These are phyloP conservation scores for Cyberlindnera amylophila DNA, from an alignment of 805 yeast genomes.

Conservation along the genomic window DNA sequence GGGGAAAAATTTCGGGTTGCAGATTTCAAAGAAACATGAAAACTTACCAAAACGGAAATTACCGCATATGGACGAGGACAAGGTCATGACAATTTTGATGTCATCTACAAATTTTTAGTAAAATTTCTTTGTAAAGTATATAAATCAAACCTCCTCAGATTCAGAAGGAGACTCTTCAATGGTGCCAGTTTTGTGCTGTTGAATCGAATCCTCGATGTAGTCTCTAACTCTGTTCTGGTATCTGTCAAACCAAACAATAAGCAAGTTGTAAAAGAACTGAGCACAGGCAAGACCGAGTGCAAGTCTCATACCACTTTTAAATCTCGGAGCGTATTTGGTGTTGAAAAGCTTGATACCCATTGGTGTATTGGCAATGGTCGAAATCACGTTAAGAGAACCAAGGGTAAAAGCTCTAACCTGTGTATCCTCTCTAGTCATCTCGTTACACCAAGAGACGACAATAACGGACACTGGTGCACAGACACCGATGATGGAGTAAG, in stretches of 20 bases:
- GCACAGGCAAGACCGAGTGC: constrained; percentile 10
- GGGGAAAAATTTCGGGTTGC: too few relatives aligned
- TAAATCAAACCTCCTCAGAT: neutral
- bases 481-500: constrained; percentile 17
- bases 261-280: constrained; percentile 15
- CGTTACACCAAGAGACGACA: constrained; percentile 25
- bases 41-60: too few relatives aligned
- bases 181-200: neutral
- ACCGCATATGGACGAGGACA: too few relatives aligned
- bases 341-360: constrained; percentile 14
- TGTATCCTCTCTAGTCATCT: constrained; percentile 23
- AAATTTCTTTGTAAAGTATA: too few relatives aligned
- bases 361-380: constrained; percentile 19
- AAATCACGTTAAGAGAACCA: constrained; percentile 22
- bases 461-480: constrained; percentile 17
- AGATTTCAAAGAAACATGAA: too few relatives aligned
- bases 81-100: too few relatives aligned
- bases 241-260: constrained; percentile 20
- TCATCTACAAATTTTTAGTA: too few relatives aligned
- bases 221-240: constrained; percentile 23
- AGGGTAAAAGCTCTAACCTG: constrained; percentile 24
- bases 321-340: constrained; percentile 21
- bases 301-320: constrained; percentile 14
- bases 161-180: neutral
- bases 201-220: constrained; percentile 4